Conservation (phyloP, 2,329 filamentous ascomycete genomes). For the Penicillium sp. region DNA sequence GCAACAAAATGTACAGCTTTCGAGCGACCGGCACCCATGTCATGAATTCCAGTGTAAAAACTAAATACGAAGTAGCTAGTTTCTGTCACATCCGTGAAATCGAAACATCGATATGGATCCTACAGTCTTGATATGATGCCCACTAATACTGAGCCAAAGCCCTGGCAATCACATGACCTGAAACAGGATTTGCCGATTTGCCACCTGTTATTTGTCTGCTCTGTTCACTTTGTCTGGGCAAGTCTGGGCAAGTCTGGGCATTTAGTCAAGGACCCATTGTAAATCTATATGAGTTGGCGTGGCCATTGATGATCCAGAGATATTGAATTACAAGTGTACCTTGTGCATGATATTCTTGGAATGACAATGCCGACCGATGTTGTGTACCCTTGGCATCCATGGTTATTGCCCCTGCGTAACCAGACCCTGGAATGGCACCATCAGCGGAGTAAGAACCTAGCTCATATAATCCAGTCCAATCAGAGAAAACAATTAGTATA, state of each 20-base stretch:
- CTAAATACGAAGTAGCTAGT: too few relatives aligned
- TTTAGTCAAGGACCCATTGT: not conserved
- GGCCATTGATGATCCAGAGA: not conserved
- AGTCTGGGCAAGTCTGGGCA: not conserved
- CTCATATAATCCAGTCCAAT: not conserved
- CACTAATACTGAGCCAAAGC: not conserved
- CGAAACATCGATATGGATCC: too few relatives aligned
- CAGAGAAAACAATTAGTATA: not conserved
- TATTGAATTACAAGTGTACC: not conserved
- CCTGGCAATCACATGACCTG: not conserved
- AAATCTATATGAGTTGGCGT: not conserved
- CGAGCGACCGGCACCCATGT: too few relatives aligned
- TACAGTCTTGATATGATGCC: not conserved
- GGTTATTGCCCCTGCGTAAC: not conserved
- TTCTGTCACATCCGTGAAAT: too few relatives aligned
- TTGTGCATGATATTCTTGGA: not conserved
- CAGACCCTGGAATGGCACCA: slow-evolving; percentile 1
- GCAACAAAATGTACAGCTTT: too few relatives aligned
- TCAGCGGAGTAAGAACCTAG: not conserved
- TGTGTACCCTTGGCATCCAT: too few relatives aligned
- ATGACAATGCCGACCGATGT: not conserved
- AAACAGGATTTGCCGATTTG: not conserved
- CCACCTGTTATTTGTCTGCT: not conserved
- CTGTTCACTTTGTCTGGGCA: not conserved
- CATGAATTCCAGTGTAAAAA: too few relatives aligned